Base-by-base conservation (phyloP, 768 basidiomycete species). In the Asterophora parasitica region DNA sequence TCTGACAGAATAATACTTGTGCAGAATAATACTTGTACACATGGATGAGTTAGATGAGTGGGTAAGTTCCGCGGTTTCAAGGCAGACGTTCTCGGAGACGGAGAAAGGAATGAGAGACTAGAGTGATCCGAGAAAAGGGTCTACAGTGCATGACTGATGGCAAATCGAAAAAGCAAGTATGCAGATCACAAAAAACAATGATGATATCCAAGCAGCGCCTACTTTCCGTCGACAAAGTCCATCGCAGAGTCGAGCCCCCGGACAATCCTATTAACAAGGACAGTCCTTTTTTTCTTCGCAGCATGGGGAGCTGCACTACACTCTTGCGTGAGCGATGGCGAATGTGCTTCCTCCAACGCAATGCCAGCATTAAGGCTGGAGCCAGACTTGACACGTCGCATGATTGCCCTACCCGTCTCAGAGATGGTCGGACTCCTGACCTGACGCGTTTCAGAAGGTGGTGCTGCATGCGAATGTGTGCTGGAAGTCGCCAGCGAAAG, bases 361-460 rank as follows among this genome's bases (percentile, higher is more conserved):
- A 31, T 32, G 16, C 13, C 41, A 1, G 51, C 50, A 40, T 44
- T 52, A n/a, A 70, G 49, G 47, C 62, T 69, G 4, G 67, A 68
- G 1, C 66, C 65, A 3, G 67, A 68, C 15, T 64, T 60, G 11
- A 66, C 68, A 1, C 63, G 58, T 3, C 67, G 59, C 38, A 69
- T 54, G 31, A 67, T 50, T 0, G 64, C 60, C 19, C 28, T 46
- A 33, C 51, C 56, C 16, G 51, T 49, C 6, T 54, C 49, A 2
- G 54, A 19, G 47, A 42, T 54, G 2, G 52, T 40, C 9, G 50
- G 47, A 28, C 36, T 58, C 19, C 20, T 44, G 7, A 38, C 51
- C 28, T 45, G 11, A 44, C 44, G 15, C 26, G 49, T 48, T 12
- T 40, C 37, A 17, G 56, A 3, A 23, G 23, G 23, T 6, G 23